A percentile compares a stretch with the other conserved stretches of the same genome.
Evolutionary conservation across 2,329 filamentous ascomycete species (phyloP).

Genomic region (Botrytis squamosa): DNA sequence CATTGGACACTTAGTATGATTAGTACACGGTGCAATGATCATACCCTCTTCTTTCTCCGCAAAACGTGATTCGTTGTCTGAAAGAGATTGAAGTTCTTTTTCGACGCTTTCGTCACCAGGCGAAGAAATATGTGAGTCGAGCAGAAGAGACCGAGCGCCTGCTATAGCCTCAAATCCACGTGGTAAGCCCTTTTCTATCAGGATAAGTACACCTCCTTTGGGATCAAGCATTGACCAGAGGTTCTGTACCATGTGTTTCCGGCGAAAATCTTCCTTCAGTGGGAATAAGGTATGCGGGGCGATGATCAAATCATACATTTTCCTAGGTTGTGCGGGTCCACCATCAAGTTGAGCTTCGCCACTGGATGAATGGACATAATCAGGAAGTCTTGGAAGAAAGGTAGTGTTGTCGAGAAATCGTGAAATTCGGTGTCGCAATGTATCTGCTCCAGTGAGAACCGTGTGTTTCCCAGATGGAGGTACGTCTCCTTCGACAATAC

Average conservation of each 20-base stretch:
- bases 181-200: constrained; percentile 88
- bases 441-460: constrained; percentile 74
- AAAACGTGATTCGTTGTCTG: constrained; percentile 28
- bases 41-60: constrained; percentile 57
- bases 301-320: constrained; percentile 86
- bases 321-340: constrained; percentile 57
- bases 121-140: constrained; percentile 71
- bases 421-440: constrained; percentile 72
- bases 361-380: constrained; percentile 69
- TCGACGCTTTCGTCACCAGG: constrained; percentile 50
- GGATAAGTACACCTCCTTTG: constrained; percentile 79
- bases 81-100: constrained; percentile 34
- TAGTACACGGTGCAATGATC: constrained; percentile 79
- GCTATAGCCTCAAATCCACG: constrained; percentile 91
- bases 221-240: constrained; percentile 85
- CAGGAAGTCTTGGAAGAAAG: constrained; percentile 87
- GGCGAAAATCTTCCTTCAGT: constrained; percentile 70
- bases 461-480: constrained; percentile 73
- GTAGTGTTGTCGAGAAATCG: constrained; percentile 82
- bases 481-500: constrained; percentile 43
- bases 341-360: constrained; percentile 61
- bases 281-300: constrained; percentile 81
- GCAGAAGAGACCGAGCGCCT: constrained; percentile 74
- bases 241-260: constrained; percentile 79
- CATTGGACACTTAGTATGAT: constrained; percentile 86